A percentile compares a stretch with the other conserved stretches of the same genome.
These are phyloP conservation scores for Monosporozyma servazzii DNA, from an alignment of 805 yeast species.

Conservation along the genomic window DNA sequence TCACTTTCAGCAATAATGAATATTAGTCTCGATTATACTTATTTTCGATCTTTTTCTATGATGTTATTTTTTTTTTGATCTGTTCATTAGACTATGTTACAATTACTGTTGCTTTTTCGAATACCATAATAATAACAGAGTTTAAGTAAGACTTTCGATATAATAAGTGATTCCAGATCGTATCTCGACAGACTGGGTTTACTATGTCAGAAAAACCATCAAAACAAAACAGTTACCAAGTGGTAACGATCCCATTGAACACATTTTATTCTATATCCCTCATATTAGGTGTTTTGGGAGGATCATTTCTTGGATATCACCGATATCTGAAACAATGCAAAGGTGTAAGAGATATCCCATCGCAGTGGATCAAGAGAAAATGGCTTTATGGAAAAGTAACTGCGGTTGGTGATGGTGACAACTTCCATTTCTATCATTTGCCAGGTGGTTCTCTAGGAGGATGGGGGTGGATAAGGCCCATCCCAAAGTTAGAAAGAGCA, in stretches of 20 bases:
- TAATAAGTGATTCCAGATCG: neutral
- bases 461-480: conserved; percentile 81
- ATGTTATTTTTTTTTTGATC: too few relatives aligned
- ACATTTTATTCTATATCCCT: neutral
- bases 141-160: neutral
- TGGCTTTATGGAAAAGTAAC: conserved; percentile 67
- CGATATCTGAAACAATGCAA: conserved; percentile 42
- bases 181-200: neutral
- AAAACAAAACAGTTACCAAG: neutral
- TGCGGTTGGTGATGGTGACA: conserved; percentile 92
- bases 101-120: neutral
- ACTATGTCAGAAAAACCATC: neutral
- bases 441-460: conserved; percentile 87
- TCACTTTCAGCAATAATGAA: too few relatives aligned
- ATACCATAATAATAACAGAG: neutral
- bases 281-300: conserved; percentile 5
- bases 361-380: conserved; percentile 33
- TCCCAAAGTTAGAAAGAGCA: conserved; percentile 41
- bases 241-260: neutral
- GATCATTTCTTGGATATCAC: conserved; percentile 37
- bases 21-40: neutral
- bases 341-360: conserved; percentile 43
- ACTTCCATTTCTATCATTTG: conserved; percentile 82
- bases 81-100: neutral
- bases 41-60: neutral